phyloP scores from a whole-genome alignment of 116 monocot genomes.

The Phalaenopsis hybrid region DNA sequence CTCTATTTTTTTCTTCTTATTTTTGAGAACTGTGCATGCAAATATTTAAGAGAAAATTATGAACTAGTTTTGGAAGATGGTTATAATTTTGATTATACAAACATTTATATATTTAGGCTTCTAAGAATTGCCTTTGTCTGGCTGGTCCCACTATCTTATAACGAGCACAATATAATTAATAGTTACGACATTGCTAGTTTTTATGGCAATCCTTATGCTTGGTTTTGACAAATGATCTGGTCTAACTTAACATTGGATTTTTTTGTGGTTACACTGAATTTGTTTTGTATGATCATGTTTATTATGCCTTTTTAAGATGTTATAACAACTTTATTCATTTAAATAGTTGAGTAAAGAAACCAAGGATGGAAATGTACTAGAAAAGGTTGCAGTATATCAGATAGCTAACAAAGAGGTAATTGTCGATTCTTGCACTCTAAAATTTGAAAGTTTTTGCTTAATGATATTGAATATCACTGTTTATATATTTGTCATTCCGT shows the following conservation, averaged over 20 bases:
- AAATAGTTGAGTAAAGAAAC: constrained; percentile 75
- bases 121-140: not conserved
- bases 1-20: not conserved
- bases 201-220: not conserved
- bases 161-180: not conserved
- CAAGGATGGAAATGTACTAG: constrained; percentile 52
- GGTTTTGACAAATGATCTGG: no score
- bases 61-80: no score
- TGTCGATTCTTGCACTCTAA: not conserved
- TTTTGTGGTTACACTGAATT: not conserved
- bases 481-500: not conserved
- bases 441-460: not conserved
- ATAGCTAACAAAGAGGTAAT: constrained; percentile 89
- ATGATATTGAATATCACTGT: not conserved
- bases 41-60: no score
- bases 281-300: not conserved
- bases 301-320: not conserved
- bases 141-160: not conserved
- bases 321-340: not conserved
- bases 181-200: not conserved
- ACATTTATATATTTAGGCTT: not conserved
- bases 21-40: no score
- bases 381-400: constrained; percentile 91
- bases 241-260: not conserved
- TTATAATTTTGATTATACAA: not conserved